Conservation (phyloP, 257 asterid genomes). For the Rubia yunnanensis region DNA sequence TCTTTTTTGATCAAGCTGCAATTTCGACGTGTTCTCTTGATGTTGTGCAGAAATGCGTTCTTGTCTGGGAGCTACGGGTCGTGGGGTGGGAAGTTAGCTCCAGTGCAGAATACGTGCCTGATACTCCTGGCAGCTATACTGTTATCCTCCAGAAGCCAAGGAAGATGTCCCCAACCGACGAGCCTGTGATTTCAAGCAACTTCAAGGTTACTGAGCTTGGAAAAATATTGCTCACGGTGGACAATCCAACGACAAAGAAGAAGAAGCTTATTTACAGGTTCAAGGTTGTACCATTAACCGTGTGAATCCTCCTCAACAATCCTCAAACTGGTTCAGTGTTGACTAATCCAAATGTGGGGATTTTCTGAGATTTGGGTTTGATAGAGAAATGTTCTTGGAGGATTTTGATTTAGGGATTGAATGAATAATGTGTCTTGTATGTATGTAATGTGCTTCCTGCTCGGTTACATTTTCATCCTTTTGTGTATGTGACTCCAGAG, state of each 20-base stretch:
- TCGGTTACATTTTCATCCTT: not conserved
- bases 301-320: not conserved
- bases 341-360: conserved; percentile 1
- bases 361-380: not conserved
- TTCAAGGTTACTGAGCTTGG: conserved; percentile 65
- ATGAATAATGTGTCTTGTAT: not conserved
- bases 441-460: conserved; percentile 4
- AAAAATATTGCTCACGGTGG: conserved; percentile 60
- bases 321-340: not conserved
- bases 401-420: not conserved
- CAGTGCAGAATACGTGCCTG: conserved; percentile 73
- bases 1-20: too few species aligned
- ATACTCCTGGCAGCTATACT: conserved; percentile 41
- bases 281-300: conserved; percentile 43
- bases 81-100: conserved; percentile 94
- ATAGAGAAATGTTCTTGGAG: not conserved
- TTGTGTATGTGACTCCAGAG: not conserved
- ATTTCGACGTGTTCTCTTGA: not conserved
- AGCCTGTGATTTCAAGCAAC: conserved; percentile 49
- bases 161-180: conserved; percentile 55
- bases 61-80: conserved; percentile 89
- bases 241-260: conserved; percentile 75
- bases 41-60: conserved; percentile 50
- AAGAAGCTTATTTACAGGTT: conserved; percentile 75
- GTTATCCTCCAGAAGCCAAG: conserved; percentile 64